Base-by-base conservation (phyloP, 129 eudicot species). In the Sambucus nigra region DNA sequence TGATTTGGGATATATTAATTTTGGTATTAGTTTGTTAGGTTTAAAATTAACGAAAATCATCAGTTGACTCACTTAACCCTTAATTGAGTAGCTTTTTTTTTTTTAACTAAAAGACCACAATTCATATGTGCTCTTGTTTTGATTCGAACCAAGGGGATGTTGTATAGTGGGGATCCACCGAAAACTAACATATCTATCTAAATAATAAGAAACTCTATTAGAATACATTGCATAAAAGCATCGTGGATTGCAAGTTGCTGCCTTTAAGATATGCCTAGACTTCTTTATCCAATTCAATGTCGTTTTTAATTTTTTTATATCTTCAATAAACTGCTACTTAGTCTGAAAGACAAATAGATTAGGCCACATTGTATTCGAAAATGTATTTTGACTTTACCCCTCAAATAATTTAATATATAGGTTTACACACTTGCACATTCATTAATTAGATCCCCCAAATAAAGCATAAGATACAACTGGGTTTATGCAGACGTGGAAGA, bases 221-320 rank as follows among this genome's bases (percentile, higher is more conserved):
- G 11, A 15, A 29, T 45, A 33, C 33, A 39, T 38, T 1, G 42
- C 3, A 35, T 35, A 35, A 56, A 32, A 35, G 40, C 55, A 50
- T 56, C 20, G 40, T 38, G 45, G 14, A 21, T 38, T 56, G 22
- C 47, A 15, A 20, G 46, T 56, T 21, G 47, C 49, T 50, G 17
- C 55, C 55, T 50, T 17, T 24, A 26, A 32, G 49, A 56, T 56
- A 33, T 56, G 32, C 32, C 61, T 22, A 13, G 6, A 23, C 49
- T 56, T 56, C 39, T 38, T 0, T 22, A 56, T 56, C 31, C 29
- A 56, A 12, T 57, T 56, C 16, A 19, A 56, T 12, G 12, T 13
- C 32, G 9, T 55, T 12, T 35, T 38, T 6, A 55, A 35, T 2
- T 29, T 3, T 35, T 7, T 35, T 35, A 35, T 8, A 12, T 35